Percentiles rank a stretch among this genome's conserved stretches.
phyloP scores from a whole-genome alignment of 306 rosid genomes.

The Dalbergia cultrata region DNA sequence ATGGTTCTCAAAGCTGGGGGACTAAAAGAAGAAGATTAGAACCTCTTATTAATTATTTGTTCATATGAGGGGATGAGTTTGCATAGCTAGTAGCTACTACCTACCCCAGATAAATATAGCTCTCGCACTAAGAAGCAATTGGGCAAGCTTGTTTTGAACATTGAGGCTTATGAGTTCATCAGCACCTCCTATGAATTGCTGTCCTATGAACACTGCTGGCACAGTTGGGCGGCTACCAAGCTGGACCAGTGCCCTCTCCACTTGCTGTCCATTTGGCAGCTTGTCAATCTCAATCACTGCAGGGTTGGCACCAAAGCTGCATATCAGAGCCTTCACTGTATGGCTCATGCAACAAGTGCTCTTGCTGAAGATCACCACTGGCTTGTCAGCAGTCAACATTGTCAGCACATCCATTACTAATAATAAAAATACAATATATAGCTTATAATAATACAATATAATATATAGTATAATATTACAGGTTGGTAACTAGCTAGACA shows the following conservation, averaged over 20 bases:
- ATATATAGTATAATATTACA: not conserved
- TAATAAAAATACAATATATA: not conserved
- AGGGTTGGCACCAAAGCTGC: constrained; percentile 62
- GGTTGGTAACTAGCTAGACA: not conserved
- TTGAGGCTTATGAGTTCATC: constrained; percentile 67
- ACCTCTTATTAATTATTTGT: not conserved
- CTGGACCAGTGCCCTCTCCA: constrained; percentile 62
- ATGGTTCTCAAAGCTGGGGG: not conserved
- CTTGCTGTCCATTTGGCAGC: constrained; percentile 58
- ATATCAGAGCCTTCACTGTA: constrained; percentile 60
- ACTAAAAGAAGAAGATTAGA: not conserved
- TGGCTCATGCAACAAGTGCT: constrained; percentile 64
- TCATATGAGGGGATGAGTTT: not conserved
- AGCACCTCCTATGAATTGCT: constrained; percentile 72
- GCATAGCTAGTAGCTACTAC: not conserved
- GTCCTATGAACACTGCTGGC: constrained; percentile 78
- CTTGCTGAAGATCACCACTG: constrained; percentile 83
- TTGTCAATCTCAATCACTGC: constrained; percentile 65
- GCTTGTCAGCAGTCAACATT: constrained; percentile 65
- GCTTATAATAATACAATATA: not conserved
- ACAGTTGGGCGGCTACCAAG: constrained; percentile 69
- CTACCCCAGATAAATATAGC: constrained; percentile 63
- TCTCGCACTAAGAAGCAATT: constrained; percentile 62
- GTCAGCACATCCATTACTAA: constrained; percentile 62
- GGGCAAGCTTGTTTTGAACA: constrained; percentile 63